Conservation (phyloP, 1,284 basidiomycete genomes). For the Ustilago esculenta region DNA sequence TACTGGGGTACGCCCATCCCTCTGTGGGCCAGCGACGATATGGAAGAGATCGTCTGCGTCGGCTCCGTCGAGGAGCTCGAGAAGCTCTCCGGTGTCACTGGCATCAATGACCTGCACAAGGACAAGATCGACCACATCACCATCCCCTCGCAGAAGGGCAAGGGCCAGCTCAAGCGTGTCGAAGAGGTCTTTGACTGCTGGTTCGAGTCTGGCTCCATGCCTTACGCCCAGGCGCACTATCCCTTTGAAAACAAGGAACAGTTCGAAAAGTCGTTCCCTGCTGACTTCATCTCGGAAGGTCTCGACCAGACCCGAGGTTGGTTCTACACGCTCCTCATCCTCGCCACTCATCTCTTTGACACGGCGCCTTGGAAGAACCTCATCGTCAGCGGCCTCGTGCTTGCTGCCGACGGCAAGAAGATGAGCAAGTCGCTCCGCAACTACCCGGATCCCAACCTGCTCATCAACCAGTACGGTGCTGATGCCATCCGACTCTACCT, state of each 20-base stretch:
- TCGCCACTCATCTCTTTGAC: slow-evolving; percentile 92
- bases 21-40: slow-evolving; percentile 93
- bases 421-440: slow-evolving; percentile 99
- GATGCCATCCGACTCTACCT: slow-evolving; percentile 98
- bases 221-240: slow-evolving; percentile 96
- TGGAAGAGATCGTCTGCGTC: slow-evolving; percentile 89
- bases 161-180: slow-evolving; percentile 84
- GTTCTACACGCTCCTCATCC: slow-evolving; percentile 98
- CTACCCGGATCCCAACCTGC: slow-evolving; percentile 94
- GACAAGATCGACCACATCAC: slow-evolving; percentile 96
- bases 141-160: slow-evolving; percentile 90
- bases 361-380: slow-evolving; percentile 98
- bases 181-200: slow-evolving; percentile 99
- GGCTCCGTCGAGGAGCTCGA: slow-evolving; percentile 90
- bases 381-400: slow-evolving; percentile 93
- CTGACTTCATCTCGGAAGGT: slow-evolving; percentile 98
- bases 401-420: slow-evolving; percentile 98
- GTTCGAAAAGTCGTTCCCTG: slow-evolving; percentile 84
- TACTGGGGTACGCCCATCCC: slow-evolving; percentile 99
- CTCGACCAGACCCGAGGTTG: slow-evolving; percentile 80
- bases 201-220: slow-evolving; percentile 99
- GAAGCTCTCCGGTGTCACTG: slow-evolving; percentile 82
- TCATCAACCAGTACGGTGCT: slow-evolving; percentile 92
- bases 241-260: slow-evolving; percentile 96
- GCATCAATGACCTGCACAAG: slow-evolving; percentile 91